Percentiles rank a stretch among this genome's conserved stretches.
phyloP scores from a whole-genome alignment of 2,329 filamentous ascomycete genomes.

The Pseudogymnoascus sp. region DNA sequence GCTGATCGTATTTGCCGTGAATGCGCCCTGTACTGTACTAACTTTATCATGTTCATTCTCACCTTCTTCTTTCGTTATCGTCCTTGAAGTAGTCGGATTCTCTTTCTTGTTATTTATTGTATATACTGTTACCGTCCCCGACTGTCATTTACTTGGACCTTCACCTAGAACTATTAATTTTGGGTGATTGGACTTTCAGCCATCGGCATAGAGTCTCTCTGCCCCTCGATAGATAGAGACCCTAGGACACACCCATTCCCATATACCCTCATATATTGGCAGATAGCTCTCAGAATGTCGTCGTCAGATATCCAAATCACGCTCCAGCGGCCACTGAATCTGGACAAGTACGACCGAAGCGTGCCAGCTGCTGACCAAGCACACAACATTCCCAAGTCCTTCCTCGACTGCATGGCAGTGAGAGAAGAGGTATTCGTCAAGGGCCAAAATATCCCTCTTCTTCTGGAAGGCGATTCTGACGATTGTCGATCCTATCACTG shows the following conservation, averaged over 20 bases:
- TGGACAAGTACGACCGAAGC: slow-evolving; percentile 41
- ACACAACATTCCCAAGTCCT: slow-evolving; percentile 43
- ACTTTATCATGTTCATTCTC: neutral
- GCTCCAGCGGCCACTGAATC: slow-evolving; percentile 37
- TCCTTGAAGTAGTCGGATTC: neutral
- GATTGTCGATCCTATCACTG: slow-evolving; percentile 78
- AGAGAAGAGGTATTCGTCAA: slow-evolving; percentile 54
- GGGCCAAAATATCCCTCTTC: slow-evolving; percentile 52
- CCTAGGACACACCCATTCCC: neutral
- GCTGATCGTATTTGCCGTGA: neutral
- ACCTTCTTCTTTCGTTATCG: neutral
- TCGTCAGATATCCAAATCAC: neutral
- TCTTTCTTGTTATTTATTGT: neutral
- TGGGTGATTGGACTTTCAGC: neutral
- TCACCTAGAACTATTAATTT: neutral
- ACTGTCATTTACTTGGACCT: neutral
- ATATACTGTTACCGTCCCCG: neutral
- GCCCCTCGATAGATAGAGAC: neutral
- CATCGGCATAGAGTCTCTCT: neutral
- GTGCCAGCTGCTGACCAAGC: slow-evolving; percentile 39
- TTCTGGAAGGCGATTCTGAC: slow-evolving; percentile 74
- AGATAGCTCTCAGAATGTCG: neutral
- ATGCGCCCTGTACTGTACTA: neutral
- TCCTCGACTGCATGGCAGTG: slow-evolving; percentile 58
- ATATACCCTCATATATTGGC: neutral